These are phyloP conservation scores for Parastagonospora avenae DNA, from an alignment of 2,329 filamentous ascomycete genomes.

Conservation along the genomic window DNA sequence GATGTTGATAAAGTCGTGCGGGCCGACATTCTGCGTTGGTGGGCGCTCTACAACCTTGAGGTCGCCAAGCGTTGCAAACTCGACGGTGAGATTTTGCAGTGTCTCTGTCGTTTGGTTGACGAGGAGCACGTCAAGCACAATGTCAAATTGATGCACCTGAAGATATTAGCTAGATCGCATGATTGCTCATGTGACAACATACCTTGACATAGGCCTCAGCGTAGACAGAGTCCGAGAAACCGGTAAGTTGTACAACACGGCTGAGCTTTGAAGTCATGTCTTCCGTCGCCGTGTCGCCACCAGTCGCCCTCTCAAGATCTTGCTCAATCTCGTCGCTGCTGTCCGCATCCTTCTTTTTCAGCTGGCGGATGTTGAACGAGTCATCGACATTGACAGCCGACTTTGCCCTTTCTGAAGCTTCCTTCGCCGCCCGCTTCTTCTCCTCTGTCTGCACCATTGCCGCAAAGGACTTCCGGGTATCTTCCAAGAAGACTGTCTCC, in stretches of 20 bases:
- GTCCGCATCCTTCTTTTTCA: slow-evolving; percentile 84
- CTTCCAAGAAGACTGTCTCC: slow-evolving; percentile 89
- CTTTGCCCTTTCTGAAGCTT: slow-evolving; percentile 90
- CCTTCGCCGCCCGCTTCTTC: slow-evolving; percentile 95
- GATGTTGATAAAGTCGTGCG: slow-evolving; percentile 97
- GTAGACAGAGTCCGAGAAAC: slow-evolving; percentile 97
- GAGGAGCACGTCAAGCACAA: slow-evolving; percentile 91
- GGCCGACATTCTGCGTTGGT: slow-evolving; percentile 92
- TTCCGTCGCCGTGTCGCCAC: slow-evolving; percentile 82
- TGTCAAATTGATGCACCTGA: slow-evolving; percentile 90
- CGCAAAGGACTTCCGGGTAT: slow-evolving; percentile 93
- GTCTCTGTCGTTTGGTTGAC: slow-evolving; percentile 98
- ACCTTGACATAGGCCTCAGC: slow-evolving; percentile 98
- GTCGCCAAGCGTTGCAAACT: slow-evolving; percentile 97
- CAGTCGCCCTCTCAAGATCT: slow-evolving; percentile 92
- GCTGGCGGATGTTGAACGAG: slow-evolving; percentile 87
- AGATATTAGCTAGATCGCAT: slow-evolving; percentile 11
- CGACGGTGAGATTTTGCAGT: slow-evolving; percentile 93
- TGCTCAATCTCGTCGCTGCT: slow-evolving; percentile 84
- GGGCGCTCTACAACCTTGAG: slow-evolving; percentile 97
- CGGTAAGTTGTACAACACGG: slow-evolving; percentile 94
- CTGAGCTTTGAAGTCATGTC: slow-evolving; percentile 93
- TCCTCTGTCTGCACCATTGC: slow-evolving; percentile 98
- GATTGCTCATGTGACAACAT: not conserved
- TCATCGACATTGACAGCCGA: slow-evolving; percentile 95